Conservation (phyloP, 78 protist species). For the Planoprotostelium fungivorum region DNA sequence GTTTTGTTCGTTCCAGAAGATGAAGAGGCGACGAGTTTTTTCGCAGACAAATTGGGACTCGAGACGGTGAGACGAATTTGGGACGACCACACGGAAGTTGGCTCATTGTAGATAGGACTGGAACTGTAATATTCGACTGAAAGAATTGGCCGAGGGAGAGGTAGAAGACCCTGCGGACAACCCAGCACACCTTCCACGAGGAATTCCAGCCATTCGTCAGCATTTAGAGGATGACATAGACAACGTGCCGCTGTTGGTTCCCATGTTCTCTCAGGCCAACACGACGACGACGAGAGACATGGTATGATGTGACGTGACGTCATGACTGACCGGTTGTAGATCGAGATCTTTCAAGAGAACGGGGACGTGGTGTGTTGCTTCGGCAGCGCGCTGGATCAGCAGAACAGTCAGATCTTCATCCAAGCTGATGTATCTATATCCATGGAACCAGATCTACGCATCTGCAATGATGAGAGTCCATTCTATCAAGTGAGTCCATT, state of each 20-base stretch:
- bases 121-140: constrained; percentile 61
- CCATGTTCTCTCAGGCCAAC: constrained; percentile 57
- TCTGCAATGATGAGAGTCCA: background rate
- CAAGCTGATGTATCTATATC: constrained; percentile 55
- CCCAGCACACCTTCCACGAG: constrained; percentile 61
- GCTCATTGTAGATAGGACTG: constrained; percentile 21
- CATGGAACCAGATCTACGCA: constrained; percentile 39
- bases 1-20: constrained; percentile 37
- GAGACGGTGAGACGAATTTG: constrained; percentile 35
- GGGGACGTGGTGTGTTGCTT: constrained; percentile 70
- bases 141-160: constrained; percentile 42
- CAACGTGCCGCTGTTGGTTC: constrained; percentile 67
- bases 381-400: constrained; percentile 61
- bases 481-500: constrained; percentile 24
- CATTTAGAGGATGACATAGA: constrained; percentile 52
- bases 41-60: constrained; percentile 60
- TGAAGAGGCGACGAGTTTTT: constrained; percentile 29
- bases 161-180: constrained; percentile 34
- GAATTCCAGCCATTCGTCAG: constrained; percentile 43
- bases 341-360: constrained; percentile 59
- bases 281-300: constrained; percentile 33
- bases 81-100: background rate
- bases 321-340: background rate
- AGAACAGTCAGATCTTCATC: constrained; percentile 41
- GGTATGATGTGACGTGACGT: background rate